A percentile compares a stretch with the other conserved stretches of the same genome.
phyloP scores from a whole-genome alignment of 768 basidiomycete species.

The Russula griseocarnosa region DNA sequence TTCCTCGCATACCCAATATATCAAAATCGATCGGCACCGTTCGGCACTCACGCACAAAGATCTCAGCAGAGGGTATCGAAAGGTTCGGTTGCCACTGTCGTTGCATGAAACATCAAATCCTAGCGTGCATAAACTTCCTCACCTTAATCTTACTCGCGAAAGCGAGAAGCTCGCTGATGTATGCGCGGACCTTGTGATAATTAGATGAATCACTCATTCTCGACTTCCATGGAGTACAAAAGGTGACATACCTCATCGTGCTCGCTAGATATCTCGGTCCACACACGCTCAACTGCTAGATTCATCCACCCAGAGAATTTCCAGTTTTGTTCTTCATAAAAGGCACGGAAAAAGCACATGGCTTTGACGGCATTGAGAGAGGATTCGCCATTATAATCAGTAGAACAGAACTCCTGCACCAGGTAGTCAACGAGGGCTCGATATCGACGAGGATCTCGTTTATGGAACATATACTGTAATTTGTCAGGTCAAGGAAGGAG shows the following conservation, averaged over 20 bases:
- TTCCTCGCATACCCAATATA: slow-evolving; percentile 69
- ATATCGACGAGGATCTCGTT: slow-evolving; percentile 77
- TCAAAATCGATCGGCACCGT: slow-evolving; percentile 53
- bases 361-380: slow-evolving; percentile 77
- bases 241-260: slow-evolving; percentile 64
- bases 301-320: slow-evolving; percentile 80
- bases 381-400: slow-evolving; percentile 79
- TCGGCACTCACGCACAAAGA: slow-evolving; percentile 66
- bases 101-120: slow-evolving; percentile 17
- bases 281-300: slow-evolving; percentile 59
- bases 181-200: slow-evolving; percentile 55
- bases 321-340: slow-evolving; percentile 72
- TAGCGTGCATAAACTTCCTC: slow-evolving; percentile 14
- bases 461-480: slow-evolving; percentile 65
- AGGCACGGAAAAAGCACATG: slow-evolving; percentile 61
- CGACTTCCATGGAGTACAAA: slow-evolving; percentile 14
- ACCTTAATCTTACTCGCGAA: slow-evolving; percentile 73
- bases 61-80: slow-evolving; percentile 55
- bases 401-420: slow-evolving; percentile 53
- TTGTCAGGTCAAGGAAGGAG: slow-evolving; percentile 7
- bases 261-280: slow-evolving; percentile 67
- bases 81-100: slow-evolving; percentile 60
- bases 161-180: slow-evolving; percentile 70
- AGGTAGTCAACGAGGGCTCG: slow-evolving; percentile 77
- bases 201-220: not conserved